A percentile compares a stretch with the other conserved stretches of the same genome.
Conservation (phyloP, 73 alveolate genomes). For the Symbiodinium pilosum region DNA sequence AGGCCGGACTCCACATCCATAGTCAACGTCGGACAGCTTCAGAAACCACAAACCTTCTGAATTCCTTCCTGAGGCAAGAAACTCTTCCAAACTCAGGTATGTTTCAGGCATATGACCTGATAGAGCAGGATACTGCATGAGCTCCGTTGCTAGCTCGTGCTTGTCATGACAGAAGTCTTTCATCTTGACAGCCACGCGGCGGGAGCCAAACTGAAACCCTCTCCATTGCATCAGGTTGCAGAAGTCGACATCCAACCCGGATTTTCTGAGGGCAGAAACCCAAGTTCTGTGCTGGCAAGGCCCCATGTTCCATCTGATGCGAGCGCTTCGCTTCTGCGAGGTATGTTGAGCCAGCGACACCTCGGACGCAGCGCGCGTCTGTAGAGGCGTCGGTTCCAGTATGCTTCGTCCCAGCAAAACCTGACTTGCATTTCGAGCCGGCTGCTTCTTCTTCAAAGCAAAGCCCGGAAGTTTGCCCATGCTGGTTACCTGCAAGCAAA, state of each 20-base stretch:
- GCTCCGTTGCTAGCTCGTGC: constrained; percentile 46
- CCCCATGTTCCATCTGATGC: constrained; percentile 73
- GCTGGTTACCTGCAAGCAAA: background rate
- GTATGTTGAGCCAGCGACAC: background rate
- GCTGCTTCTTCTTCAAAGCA: constrained; percentile 16
- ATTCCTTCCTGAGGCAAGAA: constrained; percentile 20
- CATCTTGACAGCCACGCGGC: constrained; percentile 25
- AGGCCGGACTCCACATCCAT: constrained; percentile 61
- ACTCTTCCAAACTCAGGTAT: constrained; percentile 35
- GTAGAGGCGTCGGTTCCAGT: background rate
- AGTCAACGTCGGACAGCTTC: constrained; percentile 73
- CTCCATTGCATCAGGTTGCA: constrained; percentile 62
- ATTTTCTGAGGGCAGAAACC: background rate
- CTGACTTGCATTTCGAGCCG: background rate
- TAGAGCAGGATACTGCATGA: background rate
- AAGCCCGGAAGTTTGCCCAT: background rate
- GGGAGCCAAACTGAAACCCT: constrained; percentile 44
- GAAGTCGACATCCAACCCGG: constrained; percentile 21
- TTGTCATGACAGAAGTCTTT: constrained; percentile 75
- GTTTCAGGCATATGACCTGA: constrained; percentile 43
- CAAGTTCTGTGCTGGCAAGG: constrained; percentile 72
- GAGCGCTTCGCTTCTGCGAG: background rate
- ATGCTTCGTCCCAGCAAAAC: background rate
- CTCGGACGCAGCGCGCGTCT: background rate
- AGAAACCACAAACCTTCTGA: constrained; percentile 22